Evolutionary conservation across 805 yeast genomes (phyloP).

Genomic region (Yamadazyma insecticola): DNA sequence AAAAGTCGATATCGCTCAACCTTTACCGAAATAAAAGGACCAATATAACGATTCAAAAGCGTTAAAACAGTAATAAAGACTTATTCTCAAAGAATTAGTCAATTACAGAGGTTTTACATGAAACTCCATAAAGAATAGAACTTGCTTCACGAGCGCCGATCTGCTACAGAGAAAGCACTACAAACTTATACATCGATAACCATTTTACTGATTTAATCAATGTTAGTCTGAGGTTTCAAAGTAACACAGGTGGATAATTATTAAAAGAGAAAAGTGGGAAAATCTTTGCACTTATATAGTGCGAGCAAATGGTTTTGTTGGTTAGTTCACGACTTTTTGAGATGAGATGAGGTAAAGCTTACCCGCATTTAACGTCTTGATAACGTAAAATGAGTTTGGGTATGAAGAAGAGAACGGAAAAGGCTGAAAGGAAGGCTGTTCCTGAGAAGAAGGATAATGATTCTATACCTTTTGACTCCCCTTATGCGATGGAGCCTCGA

Average conservation of each 20-base stretch:
- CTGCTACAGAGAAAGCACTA: slow-evolving; percentile 43
- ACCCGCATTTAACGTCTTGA: slow-evolving; percentile 9
- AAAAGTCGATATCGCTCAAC: slow-evolving; percentile 50
- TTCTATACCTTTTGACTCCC: slow-evolving; percentile 30
- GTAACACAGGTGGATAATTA: slow-evolving; percentile 49
- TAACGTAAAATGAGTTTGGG: too few species aligned
- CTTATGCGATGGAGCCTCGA: slow-evolving; percentile 26
- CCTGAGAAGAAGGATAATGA: slow-evolving; percentile 9
- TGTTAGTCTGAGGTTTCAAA: slow-evolving; percentile 34
- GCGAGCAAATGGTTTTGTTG: too few species aligned
- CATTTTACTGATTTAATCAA: slow-evolving; percentile 28
- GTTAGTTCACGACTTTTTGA: too few species aligned
- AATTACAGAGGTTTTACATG: background rate
- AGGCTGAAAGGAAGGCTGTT: background rate
- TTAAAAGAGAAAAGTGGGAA: slow-evolving; percentile 1
- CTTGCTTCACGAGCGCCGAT: slow-evolving; percentile 76
- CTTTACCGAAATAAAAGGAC: slow-evolving; percentile 37
- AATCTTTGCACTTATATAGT: slow-evolving; percentile 2
- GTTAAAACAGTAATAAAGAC: slow-evolving; percentile 3
- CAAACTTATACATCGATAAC: slow-evolving; percentile 24
- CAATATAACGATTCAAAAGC: slow-evolving; percentile 14
- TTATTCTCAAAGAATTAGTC: background rate
- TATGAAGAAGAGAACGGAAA: slow-evolving; percentile 4
- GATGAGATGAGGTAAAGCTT: too few species aligned
- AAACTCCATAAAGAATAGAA: slow-evolving; percentile 19